Percentiles rank a stretch among this genome's conserved stretches.
phyloP scores from a whole-genome alignment of 805 yeast species.

The Ogataea methanolica region DNA sequence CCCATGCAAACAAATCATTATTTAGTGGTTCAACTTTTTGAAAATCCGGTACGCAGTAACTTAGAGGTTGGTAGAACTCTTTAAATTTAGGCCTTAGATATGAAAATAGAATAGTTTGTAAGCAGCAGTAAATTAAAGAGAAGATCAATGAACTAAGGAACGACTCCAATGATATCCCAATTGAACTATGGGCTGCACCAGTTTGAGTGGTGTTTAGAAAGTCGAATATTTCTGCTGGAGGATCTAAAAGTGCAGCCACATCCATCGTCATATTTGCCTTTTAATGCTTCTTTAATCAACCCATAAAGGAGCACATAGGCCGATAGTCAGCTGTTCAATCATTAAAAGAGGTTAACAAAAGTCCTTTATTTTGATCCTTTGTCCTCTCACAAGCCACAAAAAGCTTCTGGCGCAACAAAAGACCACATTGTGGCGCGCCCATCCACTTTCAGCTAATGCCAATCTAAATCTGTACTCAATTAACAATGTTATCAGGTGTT shows the following conservation, averaged over 20 bases:
- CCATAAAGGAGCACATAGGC: background rate
- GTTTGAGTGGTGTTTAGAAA: conserved; percentile 20
- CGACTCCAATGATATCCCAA: conserved; percentile 54
- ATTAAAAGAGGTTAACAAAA: too few species aligned
- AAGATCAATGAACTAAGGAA: conserved; percentile 52
- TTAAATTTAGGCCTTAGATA: conserved; percentile 32
- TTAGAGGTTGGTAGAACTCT: conserved; percentile 52
- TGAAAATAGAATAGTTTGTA: conserved; percentile 45
- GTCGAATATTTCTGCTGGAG: conserved; percentile 12
- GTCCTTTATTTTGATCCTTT: too few species aligned
- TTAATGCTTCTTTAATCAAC: too few species aligned
- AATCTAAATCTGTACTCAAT: background rate
- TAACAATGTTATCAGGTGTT: too few species aligned
- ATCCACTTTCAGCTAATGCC: background rate
- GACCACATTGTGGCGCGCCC: too few species aligned
- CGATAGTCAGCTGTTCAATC: too few species aligned
- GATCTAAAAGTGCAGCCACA: too few species aligned
- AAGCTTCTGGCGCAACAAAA: too few species aligned
- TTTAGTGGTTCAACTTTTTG: conserved; percentile 36
- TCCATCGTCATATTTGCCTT: too few species aligned
- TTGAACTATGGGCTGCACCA: conserved; percentile 21
- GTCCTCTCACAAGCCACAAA: too few species aligned
- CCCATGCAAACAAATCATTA: conserved; percentile 53
- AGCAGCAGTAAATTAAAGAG: conserved; percentile 47
- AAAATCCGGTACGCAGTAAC: conserved; percentile 37